A percentile compares a stretch with the other conserved stretches of the same genome.
Conservation (phyloP, 768 basidiomycete species). For the Agaricus sinodeliciosus region DNA sequence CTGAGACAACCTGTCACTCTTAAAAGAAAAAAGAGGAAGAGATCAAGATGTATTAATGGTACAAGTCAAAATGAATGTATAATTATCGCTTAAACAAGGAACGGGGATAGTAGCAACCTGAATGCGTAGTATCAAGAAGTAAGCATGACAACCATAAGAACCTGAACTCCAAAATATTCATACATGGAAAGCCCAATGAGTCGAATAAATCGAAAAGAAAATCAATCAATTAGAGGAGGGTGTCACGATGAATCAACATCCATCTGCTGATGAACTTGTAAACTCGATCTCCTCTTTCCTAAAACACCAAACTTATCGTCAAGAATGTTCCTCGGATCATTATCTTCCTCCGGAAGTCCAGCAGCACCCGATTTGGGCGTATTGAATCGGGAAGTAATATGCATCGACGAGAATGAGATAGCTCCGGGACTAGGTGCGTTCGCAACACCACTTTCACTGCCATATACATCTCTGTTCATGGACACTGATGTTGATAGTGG, state of each 20-base stretch:
- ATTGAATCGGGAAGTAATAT: constrained; percentile 19
- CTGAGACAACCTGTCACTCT: too few relatives aligned
- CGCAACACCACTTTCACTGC: constrained; percentile 4
- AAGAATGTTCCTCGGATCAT: not conserved
- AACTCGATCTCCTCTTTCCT: not conserved
- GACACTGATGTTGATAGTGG: too few relatives aligned
- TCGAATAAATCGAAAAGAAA: not conserved
- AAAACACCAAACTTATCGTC: not conserved
- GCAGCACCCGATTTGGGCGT: constrained; percentile 19
- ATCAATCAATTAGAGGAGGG: not conserved
- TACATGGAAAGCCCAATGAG: not conserved
- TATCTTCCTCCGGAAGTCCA: constrained; percentile 18
- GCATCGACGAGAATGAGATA: constrained; percentile 24
- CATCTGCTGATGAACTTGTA: not conserved
- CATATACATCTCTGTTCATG: not conserved
- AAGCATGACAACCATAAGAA: too few relatives aligned
- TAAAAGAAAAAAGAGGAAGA: too few relatives aligned
- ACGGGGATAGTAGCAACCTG: too few relatives aligned
- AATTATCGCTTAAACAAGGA: too few relatives aligned
- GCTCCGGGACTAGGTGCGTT: constrained; percentile 19
- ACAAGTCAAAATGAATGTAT: too few relatives aligned
- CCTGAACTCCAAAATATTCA: too few relatives aligned
- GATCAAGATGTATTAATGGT: too few relatives aligned
- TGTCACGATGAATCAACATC: constrained; percentile 4
- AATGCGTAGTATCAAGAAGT: too few relatives aligned